Evolutionary conservation across 2,329 filamentous ascomycete genomes (phyloP).

Genomic region (Fusarium musae): DNA sequence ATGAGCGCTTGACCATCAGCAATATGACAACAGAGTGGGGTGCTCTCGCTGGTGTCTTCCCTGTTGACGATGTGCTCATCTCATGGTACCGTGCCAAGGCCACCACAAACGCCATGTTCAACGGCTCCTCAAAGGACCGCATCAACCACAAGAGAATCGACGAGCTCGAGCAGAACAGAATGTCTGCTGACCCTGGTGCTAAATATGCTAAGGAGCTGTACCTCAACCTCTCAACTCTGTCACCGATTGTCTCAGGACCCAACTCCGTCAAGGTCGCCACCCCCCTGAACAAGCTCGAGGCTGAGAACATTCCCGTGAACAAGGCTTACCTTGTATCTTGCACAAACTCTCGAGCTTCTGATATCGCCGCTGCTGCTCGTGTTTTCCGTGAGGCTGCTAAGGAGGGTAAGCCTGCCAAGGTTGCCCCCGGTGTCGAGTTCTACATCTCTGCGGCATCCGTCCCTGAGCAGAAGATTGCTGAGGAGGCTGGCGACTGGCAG

Average conservation of each 20-base stretch:
- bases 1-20: conserved; percentile 76
- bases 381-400: conserved; percentile 85
- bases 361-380: conserved; percentile 79
- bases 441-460: conserved; percentile 91
- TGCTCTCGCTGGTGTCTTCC: conserved; percentile 71
- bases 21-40: conserved; percentile 91
- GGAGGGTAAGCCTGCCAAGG: conserved; percentile 71
- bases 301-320: conserved; percentile 79
- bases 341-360: conserved; percentile 85
- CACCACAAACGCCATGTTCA: conserved; percentile 73
- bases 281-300: conserved; percentile 77
- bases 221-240: conserved; percentile 83
- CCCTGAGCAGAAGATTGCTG: conserved; percentile 79
- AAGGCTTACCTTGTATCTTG: conserved; percentile 91
- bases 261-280: conserved; percentile 92
- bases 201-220: conserved; percentile 86
- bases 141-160: conserved; percentile 81
- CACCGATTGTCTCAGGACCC: conserved; percentile 86
- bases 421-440: conserved; percentile 81
- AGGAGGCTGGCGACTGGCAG: conserved; percentile 89
- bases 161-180: conserved; percentile 72
- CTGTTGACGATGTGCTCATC: conserved; percentile 78
- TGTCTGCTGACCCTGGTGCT: conserved; percentile 79
- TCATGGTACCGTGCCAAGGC: conserved; percentile 83
- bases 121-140: conserved; percentile 61